Conservation (phyloP, 176 grass and related monocot genomes). For the Cenchrus purpureus region DNA sequence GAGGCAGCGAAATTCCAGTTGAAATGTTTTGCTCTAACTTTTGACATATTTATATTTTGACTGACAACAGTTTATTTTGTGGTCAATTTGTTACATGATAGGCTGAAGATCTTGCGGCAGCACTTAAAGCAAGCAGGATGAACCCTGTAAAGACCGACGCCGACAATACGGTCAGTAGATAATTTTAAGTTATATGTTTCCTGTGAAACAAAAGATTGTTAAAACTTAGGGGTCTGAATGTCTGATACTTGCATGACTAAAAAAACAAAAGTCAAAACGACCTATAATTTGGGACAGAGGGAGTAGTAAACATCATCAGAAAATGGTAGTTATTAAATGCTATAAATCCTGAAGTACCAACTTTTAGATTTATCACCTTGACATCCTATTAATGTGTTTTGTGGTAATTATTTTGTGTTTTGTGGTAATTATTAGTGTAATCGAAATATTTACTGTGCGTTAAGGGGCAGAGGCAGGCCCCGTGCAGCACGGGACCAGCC, state of each 20-base stretch:
- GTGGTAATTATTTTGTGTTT: background rate
- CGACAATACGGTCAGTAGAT: constrained; percentile 61
- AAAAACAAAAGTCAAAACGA: too few species aligned
- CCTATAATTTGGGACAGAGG: too few species aligned
- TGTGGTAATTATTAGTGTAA: background rate
- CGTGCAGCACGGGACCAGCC: too few species aligned
- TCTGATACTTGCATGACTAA: constrained; percentile 4
- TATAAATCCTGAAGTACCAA: background rate
- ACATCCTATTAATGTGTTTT: background rate
- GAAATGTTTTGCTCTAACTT: background rate
- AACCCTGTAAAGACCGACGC: constrained; percentile 56
- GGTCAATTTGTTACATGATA: constrained; percentile 36
- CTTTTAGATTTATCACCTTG: background rate
- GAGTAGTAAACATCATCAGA: background rate
- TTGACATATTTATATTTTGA: background rate
- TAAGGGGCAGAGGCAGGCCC: too few species aligned
- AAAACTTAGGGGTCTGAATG: background rate
- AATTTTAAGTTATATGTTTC: constrained; percentile 5
- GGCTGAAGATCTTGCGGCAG: constrained; percentile 93
- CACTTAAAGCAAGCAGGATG: constrained; percentile 71
- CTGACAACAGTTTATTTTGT: background rate
- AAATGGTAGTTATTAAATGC: constrained; percentile 4
- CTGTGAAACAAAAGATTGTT: background rate
- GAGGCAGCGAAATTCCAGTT: background rate
- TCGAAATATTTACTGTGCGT: background rate